Evolutionary conservation across 192 early-diverging fungal genomes (phyloP).

Genomic region (Mortierella hygrophila): DNA sequence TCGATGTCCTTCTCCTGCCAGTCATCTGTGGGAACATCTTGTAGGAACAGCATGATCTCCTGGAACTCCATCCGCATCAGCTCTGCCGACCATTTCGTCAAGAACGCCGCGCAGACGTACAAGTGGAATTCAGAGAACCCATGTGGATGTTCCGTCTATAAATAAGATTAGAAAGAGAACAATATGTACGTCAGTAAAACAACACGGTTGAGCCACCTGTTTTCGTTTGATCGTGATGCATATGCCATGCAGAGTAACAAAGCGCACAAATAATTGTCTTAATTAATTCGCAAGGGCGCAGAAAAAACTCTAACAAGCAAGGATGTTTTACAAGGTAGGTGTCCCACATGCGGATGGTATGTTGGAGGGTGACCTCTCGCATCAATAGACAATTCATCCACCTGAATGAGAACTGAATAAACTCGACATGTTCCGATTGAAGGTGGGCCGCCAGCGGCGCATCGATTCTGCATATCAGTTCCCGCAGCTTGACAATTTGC

Average conservation of each 20-base stretch:
- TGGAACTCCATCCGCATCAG: conserved; percentile 92
- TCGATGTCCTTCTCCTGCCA: conserved; percentile 96
- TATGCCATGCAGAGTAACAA: not conserved
- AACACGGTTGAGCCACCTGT: not conserved
- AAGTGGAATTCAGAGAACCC: conserved; percentile 98
- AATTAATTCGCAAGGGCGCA: not conserved
- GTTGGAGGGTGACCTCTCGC: conserved; percentile 91
- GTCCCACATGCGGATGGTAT: conserved; percentile 99
- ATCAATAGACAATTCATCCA: conserved; percentile 99
- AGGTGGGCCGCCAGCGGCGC: conserved; percentile 87
- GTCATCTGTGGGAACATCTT: conserved; percentile 84
- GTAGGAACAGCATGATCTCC: conserved; percentile 94
- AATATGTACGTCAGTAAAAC: not conserved
- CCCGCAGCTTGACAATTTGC: conserved; percentile 89
- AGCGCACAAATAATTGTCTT: not conserved
- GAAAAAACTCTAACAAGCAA: not conserved
- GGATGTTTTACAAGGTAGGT: conserved; percentile 83
- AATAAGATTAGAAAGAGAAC: not conserved
- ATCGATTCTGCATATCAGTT: conserved; percentile 94
- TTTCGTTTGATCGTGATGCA: not conserved
- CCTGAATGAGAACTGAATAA: conserved; percentile 98
- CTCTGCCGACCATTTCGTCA: conserved; percentile 94
- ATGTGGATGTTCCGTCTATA: conserved; percentile 84
- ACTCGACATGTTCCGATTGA: conserved; percentile 91
- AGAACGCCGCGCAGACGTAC: conserved; percentile 98